A percentile compares a stretch with the other conserved stretches of the same genome.
These are phyloP conservation scores for Zea mays DNA, from an alignment of 176 grass and related monocot genomes.

Conservation along the genomic window Zm-B73-REFERENCE-NAM-5.0 NC_050105.1:13592001-13592500, in stretches of 20 bases:
- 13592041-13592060: neutral
- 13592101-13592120: neutral
- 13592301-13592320: too few species aligned
- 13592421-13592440: too few species aligned
- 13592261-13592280: too few species aligned
- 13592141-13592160: neutral
- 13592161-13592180: neutral
- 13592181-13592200: neutral
- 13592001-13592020: neutral
- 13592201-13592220: neutral
- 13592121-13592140: neutral
- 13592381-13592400: too few species aligned
- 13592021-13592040: neutral
- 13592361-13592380: too few species aligned
- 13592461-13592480: neutral
- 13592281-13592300: too few species aligned
- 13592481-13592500: too few species aligned
- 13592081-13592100: neutral
- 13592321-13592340: too few species aligned
- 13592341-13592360: too few species aligned
- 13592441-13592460: too few species aligned
- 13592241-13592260: neutral
- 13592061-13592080: too few species aligned
- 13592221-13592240: neutral
- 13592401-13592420: too few species aligned